Evolutionary conservation across 495 filamentous ascomycete genomes (phyloP).

Genomic region (Massariosphaeria phaeospora): DNA sequence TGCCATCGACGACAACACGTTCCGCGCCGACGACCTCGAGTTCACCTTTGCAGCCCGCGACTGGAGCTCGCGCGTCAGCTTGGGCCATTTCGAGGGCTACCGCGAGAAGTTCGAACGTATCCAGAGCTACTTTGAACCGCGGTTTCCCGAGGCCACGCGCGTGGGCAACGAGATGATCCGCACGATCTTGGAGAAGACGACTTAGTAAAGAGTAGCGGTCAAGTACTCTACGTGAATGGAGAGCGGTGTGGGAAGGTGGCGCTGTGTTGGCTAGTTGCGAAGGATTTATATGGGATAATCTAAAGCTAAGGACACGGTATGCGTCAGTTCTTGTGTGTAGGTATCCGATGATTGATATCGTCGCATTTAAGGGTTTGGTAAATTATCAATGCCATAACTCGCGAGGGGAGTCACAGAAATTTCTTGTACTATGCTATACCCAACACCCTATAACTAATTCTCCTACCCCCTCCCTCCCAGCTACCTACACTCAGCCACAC

Average conservation of each 20-base stretch:
- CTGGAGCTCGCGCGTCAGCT: slow-evolving; percentile 87
- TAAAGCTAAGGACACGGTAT: too few relatives aligned
- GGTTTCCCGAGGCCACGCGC: slow-evolving; percentile 77
- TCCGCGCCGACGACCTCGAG: slow-evolving; percentile 86
- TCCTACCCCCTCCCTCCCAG: too few relatives aligned
- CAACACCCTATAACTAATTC: too few relatives aligned
- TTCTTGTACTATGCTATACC: too few relatives aligned
- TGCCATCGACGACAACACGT: slow-evolving; percentile 80
- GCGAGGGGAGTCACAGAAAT: too few relatives aligned
- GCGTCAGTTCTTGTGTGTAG: too few relatives aligned
- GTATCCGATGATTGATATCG: too few relatives aligned
- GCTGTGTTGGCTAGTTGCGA: neutral
- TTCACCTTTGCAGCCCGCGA: slow-evolving; percentile 95
- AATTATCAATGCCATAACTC: too few relatives aligned
- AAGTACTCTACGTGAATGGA: too few relatives aligned
- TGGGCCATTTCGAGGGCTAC: slow-evolving; percentile 88
- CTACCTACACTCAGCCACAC: too few relatives aligned
- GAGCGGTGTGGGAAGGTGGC: neutral
- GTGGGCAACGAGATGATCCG: slow-evolving; percentile 96
- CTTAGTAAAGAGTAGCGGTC: neutral
- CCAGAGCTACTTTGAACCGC: slow-evolving; percentile 81
- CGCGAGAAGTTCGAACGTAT: slow-evolving; percentile 81
- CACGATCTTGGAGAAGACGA: slow-evolving; percentile 81
- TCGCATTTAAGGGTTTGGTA: too few relatives aligned
- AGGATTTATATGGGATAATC: too few relatives aligned